Base-by-base conservation (phyloP, 2,329 filamentous ascomycete genomes). In the Aspergillus pseudoterreus region DNA sequence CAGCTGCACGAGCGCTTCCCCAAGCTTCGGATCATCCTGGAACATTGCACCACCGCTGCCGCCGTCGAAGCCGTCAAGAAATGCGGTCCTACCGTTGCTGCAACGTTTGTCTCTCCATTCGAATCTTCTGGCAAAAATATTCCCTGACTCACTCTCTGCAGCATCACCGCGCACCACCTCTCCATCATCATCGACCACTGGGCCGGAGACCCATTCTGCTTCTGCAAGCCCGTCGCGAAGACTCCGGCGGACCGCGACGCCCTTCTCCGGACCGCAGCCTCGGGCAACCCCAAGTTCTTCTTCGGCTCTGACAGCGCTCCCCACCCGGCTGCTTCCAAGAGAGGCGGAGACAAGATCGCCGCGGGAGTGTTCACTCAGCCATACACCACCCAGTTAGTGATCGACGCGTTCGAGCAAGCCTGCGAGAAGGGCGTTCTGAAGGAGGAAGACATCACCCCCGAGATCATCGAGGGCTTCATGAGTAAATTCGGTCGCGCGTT, bases 21-120 rank as follows among this genome's bases (percentile, higher is more conserved):
- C 19, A 71, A 70, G 47, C 64, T 74, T 38, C 68, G 70, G 14
- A 74, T 74, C 39, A 69, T 88, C 39, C 71, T 94, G 43, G 89
- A 96, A 75, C 92, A 96, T 74, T 95, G 90, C 77, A 92, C 90
- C 10, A 95, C 90, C 1, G 85, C 84, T 1, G 89, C 87, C 1
- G 92, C 91, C 0, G 78, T 96, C 4, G 82, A 87, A 56, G 85
- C 90, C 1, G 92, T 96, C 33, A 80, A 81, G 57, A 76, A 82
- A 12, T 95, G 90, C 64, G 90, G 90, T 0, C 81, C 85, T 15
- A 88, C 82, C 3, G 92, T 96, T 21, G 86, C 82, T 0, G 71
- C 70, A 58, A 68, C 64, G 35, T 54, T 39, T 53, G 52, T 43
- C 19, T n/a, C 19, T 39, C 47, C n/a, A 10, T 27, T 44, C 27